A percentile compares a stretch with the other conserved stretches of the same genome.
Conservation (phyloP, 768 basidiomycete genomes). For the Cyclocybe cylindracea region DNA sequence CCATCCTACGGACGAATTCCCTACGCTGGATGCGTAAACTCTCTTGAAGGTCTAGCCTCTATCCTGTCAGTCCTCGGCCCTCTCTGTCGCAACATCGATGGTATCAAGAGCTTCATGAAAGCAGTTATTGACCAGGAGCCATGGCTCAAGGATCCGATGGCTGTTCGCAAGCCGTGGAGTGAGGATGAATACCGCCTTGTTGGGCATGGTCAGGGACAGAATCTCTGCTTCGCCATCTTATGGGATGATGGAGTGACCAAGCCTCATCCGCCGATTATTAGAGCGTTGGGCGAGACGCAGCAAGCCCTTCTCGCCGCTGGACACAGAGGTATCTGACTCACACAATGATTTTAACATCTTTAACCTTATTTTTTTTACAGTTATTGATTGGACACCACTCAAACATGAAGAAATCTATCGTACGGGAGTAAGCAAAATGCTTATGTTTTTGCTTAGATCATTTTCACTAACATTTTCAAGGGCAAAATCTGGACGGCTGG, state of each 20-base stretch:
- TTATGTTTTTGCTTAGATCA: not conserved
- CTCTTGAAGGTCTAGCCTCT: slow-evolving; percentile 71
- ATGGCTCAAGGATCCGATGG: slow-evolving; percentile 68
- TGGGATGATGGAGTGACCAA: slow-evolving; percentile 63
- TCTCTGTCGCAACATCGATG: slow-evolving; percentile 54
- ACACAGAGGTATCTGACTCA: slow-evolving; percentile 51
- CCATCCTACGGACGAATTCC: slow-evolving; percentile 74
- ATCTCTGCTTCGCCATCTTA: slow-evolving; percentile 59
- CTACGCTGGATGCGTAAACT: slow-evolving; percentile 65
- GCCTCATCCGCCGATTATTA: slow-evolving; percentile 65
- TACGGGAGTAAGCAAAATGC: slow-evolving; percentile 34
- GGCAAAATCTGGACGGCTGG: slow-evolving; percentile 46
- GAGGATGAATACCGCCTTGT: slow-evolving; percentile 57
- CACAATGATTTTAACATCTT: not conserved
- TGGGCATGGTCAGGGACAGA: slow-evolving; percentile 56
- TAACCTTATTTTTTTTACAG: slow-evolving; percentile 30
- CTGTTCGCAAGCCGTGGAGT: slow-evolving; percentile 59
- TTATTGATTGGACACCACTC: slow-evolving; percentile 68
- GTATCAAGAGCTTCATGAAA: slow-evolving; percentile 68
- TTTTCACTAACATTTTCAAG: slow-evolving; percentile 22
- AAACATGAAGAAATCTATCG: slow-evolving; percentile 50
- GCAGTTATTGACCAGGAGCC: slow-evolving; percentile 59
- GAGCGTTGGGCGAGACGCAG: slow-evolving; percentile 60
- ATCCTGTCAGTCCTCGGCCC: slow-evolving; percentile 77
- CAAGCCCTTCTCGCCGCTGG: slow-evolving; percentile 59